Evolutionary conservation across 2,329 filamentous ascomycete genomes (phyloP), one percentile per base, ranked within the genome.

Genomic region (Diaporthe ilicicola): DNA sequence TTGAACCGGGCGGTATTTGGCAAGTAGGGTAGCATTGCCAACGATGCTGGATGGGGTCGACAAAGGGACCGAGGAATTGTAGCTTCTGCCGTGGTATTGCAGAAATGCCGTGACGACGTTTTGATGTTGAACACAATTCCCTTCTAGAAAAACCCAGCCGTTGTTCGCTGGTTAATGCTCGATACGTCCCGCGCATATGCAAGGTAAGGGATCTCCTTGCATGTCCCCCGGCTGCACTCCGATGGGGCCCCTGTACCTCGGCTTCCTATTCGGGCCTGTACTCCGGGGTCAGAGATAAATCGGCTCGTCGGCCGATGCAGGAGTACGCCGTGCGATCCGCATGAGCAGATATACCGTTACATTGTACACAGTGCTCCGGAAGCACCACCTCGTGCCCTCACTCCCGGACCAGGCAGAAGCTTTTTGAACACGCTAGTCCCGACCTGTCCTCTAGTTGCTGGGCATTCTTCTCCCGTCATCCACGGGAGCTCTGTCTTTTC

Each of bases 211-310:
- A 61, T 59, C 50, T 51, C 42, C 64, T 34, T 71, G 71, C 71
- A 68, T 67, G 59, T 73, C 62, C 55, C 68, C 68, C 71, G 69
- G 61, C 54, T 66, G 69, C 68, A 65, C 64, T 66, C 62, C 62
- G 68, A 66, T 32, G 69, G 61, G 51, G 48, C 32, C 19, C 48
- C 48, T 55, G 55, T 62, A 54, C 37, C 48, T 37, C n/a, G 55
- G n/a, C 62, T 71, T 65, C 71, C 69, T 53, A 22, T 68, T 71
- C 56, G 27, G 70, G 71, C 13, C 22, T 59, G 29, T 71, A 54
- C 69, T 29, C 71, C 69, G 65, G 65, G 66, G 53, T 42, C 59
- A 50, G 24, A 68, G 66, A 68, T 42, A 34, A 55, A 59, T 50
- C 66, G 53, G 66, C 53, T 68, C 44, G 29, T 68, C 55, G 55